Evolutionary conservation across 495 filamentous ascomycete genomes (phyloP).

Genomic region (Aspergillus campestris): DNA sequence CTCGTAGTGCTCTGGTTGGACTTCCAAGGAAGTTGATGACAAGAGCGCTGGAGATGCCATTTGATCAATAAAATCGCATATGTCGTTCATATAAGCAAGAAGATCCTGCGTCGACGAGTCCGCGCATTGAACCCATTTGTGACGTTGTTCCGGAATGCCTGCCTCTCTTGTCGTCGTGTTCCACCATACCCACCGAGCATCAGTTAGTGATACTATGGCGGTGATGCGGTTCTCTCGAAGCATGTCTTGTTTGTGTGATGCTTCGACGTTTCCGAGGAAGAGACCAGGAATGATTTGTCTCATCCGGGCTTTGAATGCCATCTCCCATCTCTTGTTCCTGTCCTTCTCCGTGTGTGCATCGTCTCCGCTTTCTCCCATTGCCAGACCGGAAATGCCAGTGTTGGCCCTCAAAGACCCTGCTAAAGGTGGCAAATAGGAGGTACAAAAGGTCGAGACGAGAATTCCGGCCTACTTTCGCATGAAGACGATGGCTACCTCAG

Average conservation of each 20-base stretch:
- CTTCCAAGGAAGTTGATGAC: slow-evolving; percentile 12
- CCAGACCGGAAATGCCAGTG: no score
- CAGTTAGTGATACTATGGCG: slow-evolving; percentile 27
- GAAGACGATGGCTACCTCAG: no score
- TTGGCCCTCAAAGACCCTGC: no score
- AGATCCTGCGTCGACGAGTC: slow-evolving; percentile 31
- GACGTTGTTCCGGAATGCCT: slow-evolving; percentile 22
- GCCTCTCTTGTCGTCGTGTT: slow-evolving; percentile 16
- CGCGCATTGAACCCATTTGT: slow-evolving; percentile 25
- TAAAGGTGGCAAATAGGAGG: no score
- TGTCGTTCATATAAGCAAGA: slow-evolving; percentile 19
- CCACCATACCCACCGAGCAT: slow-evolving; percentile 19
- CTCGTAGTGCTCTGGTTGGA: slow-evolving; percentile 7
- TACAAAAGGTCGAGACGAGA: no score
- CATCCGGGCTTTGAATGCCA: slow-evolving; percentile 14
- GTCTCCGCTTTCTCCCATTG: slow-evolving; percentile 3
- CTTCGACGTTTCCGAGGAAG: slow-evolving; percentile 25
- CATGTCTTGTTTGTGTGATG: slow-evolving; percentile 16
- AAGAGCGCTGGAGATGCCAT: slow-evolving; percentile 15
- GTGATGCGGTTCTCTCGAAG: slow-evolving; percentile 24
- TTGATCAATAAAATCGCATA: slow-evolving; percentile 35
- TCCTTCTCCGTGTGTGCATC: slow-evolving; percentile 5
- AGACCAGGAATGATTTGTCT: slow-evolving; percentile 28
- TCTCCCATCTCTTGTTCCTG: slow-evolving; percentile 14
- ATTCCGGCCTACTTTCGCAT: no score